Evolutionary conservation across 2,329 filamentous ascomycete species (phyloP), one percentile per base, ranked within the genome.

Genomic region (Trichothecium sympodiale): DNA sequence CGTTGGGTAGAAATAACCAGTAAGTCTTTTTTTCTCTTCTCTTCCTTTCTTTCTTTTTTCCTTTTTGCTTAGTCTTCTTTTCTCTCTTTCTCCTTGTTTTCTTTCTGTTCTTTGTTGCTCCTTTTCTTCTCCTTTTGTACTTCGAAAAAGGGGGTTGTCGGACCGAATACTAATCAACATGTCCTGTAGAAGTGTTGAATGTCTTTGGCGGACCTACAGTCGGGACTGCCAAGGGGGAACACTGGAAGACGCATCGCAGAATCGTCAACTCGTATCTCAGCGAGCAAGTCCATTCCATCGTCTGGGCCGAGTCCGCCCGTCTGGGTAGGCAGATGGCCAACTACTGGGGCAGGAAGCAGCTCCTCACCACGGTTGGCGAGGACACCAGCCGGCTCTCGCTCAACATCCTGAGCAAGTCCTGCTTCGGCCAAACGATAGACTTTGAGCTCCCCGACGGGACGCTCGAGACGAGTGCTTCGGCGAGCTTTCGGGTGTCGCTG

Each of bases 381-480:
- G 56, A 47, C 44, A 50, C 36, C 48, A 62, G 27, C 61, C 31
- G 32, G 1, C 33, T 38, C 14, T 35, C 32, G 6, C 37, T 38
- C 12, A 18, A 38, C 28, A 27, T 38, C 9, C 32, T 38, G 12
- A 30, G 32, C 31, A 14, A 27, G 13, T 31, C 33, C 14, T 31
- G 37, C 8, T 38, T 38, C 23, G 37, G 37, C 23, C 31, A 38
- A 15, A 31, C 37, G 12, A 28, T 25, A 31, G 17, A 27, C 2
- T 57, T 47, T 40, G 40, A 42, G 40, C 47, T 42, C 30, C 37
- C 41, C 39, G 48, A 49, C 36, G 36, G 47, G 42, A 28, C 38
- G 43, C 32, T 27, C 37, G 17, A 28, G 4, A 17, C 27, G 14
- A 34, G 25, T 20, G 32, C 29, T 37, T 15, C 29, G 4, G 20